phyloP scores from a whole-genome alignment of 1,284 basidiomycete species.

The Mycosarcoma mackinlayi region DNA sequence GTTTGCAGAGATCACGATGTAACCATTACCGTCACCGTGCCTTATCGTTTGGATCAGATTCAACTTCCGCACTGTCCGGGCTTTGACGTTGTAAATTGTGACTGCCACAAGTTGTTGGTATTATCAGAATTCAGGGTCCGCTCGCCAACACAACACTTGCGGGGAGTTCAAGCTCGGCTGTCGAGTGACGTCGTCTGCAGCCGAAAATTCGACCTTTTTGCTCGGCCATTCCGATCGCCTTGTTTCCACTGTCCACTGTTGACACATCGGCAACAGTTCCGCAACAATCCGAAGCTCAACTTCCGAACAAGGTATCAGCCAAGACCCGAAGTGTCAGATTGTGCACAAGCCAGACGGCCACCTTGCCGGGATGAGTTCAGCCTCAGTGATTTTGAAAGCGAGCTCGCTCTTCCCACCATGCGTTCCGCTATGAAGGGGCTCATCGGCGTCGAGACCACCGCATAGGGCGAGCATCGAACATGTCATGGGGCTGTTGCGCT shows the following conservation, averaged over 20 bases:
- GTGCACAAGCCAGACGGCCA: too few species aligned
- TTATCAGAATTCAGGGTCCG: constrained; percentile 12
- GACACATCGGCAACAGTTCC: too few species aligned
- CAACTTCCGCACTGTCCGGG: neutral
- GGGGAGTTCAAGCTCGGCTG: constrained; percentile 13
- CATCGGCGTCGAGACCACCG: too few species aligned
- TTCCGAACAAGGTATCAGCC: too few species aligned
- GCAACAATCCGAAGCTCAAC: too few species aligned
- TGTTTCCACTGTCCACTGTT: too few species aligned
- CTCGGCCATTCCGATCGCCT: neutral
- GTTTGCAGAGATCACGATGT: neutral
- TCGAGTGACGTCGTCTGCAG: constrained; percentile 22
- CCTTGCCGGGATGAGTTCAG: neutral
- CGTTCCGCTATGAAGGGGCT: too few species aligned
- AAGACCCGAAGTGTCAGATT: too few species aligned
- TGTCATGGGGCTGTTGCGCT: too few species aligned
- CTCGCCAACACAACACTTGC: neutral
- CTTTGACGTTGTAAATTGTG: neutral
- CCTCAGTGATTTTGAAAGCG: neutral
- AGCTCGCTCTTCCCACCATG: neutral
- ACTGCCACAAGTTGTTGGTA: neutral
- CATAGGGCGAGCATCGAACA: too few species aligned
- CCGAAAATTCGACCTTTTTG: neutral
- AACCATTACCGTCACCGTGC: constrained; percentile 2
- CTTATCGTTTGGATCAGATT: constrained; percentile 11